Percentiles rank a stretch among this genome's conserved stretches.
These are phyloP conservation scores for Monosporascus ibericus DNA, from an alignment of 2,329 filamentous ascomycete genomes.

Conservation along the genomic window DNA sequence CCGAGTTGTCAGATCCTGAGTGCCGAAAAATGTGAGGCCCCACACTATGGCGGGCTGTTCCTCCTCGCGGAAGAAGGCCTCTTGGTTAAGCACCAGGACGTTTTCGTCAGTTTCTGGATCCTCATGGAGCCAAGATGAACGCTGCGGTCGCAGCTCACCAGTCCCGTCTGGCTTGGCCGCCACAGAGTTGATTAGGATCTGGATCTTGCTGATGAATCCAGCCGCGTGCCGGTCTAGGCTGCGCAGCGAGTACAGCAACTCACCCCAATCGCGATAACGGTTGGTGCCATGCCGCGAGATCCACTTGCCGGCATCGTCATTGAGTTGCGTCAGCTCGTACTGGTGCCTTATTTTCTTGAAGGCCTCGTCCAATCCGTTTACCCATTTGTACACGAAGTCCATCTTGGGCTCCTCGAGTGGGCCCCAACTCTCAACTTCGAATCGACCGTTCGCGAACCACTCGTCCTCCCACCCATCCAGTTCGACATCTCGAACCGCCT, in stretches of 20 bases:
- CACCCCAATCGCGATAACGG: constrained; percentile 38
- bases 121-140: constrained; percentile 31
- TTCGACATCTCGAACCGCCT: background rate
- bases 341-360: constrained; percentile 29
- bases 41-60: no score
- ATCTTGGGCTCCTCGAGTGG: constrained; percentile 32
- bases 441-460: constrained; percentile 31
- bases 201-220: constrained; percentile 35
- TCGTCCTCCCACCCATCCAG: constrained; percentile 28
- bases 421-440: constrained; percentile 22
- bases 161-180: background rate
- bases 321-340: constrained; percentile 33
- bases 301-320: constrained; percentile 34
- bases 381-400: constrained; percentile 39
- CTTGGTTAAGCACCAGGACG: constrained; percentile 33
- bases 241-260: constrained; percentile 36
- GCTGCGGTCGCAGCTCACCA: constrained; percentile 16
- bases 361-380: constrained; percentile 34
- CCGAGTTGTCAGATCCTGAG: no score
- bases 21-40: no score
- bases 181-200: constrained; percentile 37
- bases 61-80: constrained; percentile 34
- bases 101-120: constrained; percentile 22
- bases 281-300: constrained; percentile 34
- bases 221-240: constrained; percentile 35